Conservation (phyloP, 225 moss, liverwort and hornwort genomes). For the Bryoerythrophyllum caledonicum region DNA sequence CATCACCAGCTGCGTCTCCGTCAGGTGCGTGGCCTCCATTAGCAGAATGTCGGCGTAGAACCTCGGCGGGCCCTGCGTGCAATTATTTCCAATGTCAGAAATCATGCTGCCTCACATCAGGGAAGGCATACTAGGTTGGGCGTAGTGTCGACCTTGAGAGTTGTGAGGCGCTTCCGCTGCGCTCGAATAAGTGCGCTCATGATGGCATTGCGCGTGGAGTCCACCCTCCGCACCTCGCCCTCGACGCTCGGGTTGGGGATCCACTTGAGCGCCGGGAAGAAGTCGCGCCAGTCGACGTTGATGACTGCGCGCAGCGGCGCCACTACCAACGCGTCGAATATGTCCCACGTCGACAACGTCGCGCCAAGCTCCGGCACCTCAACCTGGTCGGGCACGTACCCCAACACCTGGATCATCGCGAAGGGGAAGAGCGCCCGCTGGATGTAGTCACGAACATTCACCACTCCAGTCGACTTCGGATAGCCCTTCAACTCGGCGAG, state of each 20-base stretch:
- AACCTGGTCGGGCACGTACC: slow-evolving; percentile 48
- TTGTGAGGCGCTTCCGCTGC: slow-evolving; percentile 52
- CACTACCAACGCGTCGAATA: slow-evolving; percentile 55
- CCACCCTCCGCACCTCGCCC: slow-evolving; percentile 33
- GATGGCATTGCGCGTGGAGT: slow-evolving; percentile 45
- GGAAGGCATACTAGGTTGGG: not conserved
- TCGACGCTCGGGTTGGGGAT: slow-evolving; percentile 61
- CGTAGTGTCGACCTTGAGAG: slow-evolving; percentile 34
- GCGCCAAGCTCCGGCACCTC: slow-evolving; percentile 47
- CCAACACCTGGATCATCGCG: slow-evolving; percentile 56
- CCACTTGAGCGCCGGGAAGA: slow-evolving; percentile 62
- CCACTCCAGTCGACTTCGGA: slow-evolving; percentile 34
- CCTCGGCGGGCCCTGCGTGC: slow-evolving; percentile 35
- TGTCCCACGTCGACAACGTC: slow-evolving; percentile 49
- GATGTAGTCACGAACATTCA: slow-evolving; percentile 52
- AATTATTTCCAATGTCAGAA: slow-evolving; percentile 1
- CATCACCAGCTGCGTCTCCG: slow-evolving; percentile 49
- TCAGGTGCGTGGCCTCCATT: slow-evolving; percentile 47
- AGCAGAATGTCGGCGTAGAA: slow-evolving; percentile 61
- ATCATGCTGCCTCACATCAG: not conserved
- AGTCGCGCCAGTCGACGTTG: slow-evolving; percentile 77
- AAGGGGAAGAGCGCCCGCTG: slow-evolving; percentile 57
- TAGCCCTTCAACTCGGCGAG: slow-evolving; percentile 28
- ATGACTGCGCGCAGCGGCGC: slow-evolving; percentile 61
- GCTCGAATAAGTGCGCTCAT: slow-evolving; percentile 60